Evolutionary conservation across 2,329 filamentous ascomycete species (phyloP).

Genomic region (Apiospora sp.): DNA sequence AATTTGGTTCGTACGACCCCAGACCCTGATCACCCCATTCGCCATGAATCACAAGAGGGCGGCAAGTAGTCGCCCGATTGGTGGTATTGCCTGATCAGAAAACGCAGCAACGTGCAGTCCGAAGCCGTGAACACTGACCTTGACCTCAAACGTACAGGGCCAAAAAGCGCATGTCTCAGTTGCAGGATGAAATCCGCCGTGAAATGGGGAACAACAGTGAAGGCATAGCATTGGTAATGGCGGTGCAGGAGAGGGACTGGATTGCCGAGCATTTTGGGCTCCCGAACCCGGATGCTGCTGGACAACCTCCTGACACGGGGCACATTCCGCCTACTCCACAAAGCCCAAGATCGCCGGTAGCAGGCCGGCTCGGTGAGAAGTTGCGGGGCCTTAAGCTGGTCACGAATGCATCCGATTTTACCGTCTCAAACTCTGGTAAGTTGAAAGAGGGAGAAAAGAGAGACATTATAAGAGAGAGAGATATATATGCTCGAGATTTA

Average conservation of each 20-base stretch:
- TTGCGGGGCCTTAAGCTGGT: conserved; percentile 80
- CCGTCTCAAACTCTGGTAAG: conserved; percentile 60
- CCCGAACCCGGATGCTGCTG: conserved; percentile 27
- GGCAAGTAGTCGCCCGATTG: background rate
- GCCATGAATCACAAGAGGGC: background rate
- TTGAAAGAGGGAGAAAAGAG: too few relatives aligned
- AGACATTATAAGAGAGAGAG: background rate
- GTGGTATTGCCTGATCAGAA: background rate
- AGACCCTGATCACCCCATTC: background rate
- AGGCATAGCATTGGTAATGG: conserved; percentile 86
- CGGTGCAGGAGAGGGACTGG: conserved; percentile 83
- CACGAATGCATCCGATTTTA: conserved; percentile 73
- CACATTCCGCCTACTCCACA: conserved; percentile 47
- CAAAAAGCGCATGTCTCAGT: conserved; percentile 77
- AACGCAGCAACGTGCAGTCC: background rate
- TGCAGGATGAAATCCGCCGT: conserved; percentile 78
- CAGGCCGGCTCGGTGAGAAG: conserved; percentile 79
- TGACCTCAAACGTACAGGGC: conserved; percentile 54
- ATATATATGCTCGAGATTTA: background rate
- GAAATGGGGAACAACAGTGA: conserved; percentile 80
- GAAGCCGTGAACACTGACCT: conserved; percentile 6
- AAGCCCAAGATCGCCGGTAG: conserved; percentile 70
- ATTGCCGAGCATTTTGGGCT: conserved; percentile 76
- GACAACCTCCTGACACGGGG: background rate
- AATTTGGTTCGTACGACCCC: conserved; percentile 60